Conservation (phyloP, 495 filamentous ascomycete species). For the Aspergillus taichungensis region DNA sequence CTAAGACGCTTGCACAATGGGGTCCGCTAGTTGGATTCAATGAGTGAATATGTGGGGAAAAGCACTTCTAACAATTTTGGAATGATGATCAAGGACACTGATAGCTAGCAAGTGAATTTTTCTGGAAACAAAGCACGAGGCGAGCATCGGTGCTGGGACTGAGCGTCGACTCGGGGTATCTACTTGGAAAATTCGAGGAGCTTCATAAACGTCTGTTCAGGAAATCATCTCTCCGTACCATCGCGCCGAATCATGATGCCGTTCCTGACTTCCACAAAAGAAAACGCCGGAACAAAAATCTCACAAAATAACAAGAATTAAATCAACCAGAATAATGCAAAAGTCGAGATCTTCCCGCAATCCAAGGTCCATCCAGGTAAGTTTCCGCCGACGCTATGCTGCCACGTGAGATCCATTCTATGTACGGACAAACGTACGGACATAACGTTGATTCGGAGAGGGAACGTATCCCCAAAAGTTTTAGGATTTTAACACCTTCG, state of each 20-base stretch:
- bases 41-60: background rate
- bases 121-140: conserved; percentile 13
- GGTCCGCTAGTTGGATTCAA: conserved; percentile 1
- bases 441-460: conserved; percentile 8
- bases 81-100: too few species aligned
- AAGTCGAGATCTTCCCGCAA: conserved; percentile 10
- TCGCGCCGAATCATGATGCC: conserved; percentile 40
- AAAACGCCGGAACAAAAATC: conserved; percentile 28
- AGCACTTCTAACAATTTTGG: background rate
- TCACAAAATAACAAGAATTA: conserved; percentile 10
- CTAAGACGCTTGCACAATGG: background rate
- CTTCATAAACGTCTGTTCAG: conserved; percentile 29
- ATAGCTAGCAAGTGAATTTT: too few species aligned
- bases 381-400: conserved; percentile 27
- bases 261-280: conserved; percentile 31
- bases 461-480: conserved; percentile 13
- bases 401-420: conserved; percentile 7
- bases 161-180: conserved; percentile 48
- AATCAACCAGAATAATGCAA: conserved; percentile 12
- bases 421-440: conserved; percentile 6
- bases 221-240: conserved; percentile 34
- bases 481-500: conserved; percentile 36
- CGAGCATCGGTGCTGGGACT: conserved; percentile 35
- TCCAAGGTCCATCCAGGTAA: conserved; percentile 12
- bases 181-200: conserved; percentile 43